Base-by-base conservation (phyloP, 371 early-diverging fungal genomes). In the Coemansia sp. region DNA sequence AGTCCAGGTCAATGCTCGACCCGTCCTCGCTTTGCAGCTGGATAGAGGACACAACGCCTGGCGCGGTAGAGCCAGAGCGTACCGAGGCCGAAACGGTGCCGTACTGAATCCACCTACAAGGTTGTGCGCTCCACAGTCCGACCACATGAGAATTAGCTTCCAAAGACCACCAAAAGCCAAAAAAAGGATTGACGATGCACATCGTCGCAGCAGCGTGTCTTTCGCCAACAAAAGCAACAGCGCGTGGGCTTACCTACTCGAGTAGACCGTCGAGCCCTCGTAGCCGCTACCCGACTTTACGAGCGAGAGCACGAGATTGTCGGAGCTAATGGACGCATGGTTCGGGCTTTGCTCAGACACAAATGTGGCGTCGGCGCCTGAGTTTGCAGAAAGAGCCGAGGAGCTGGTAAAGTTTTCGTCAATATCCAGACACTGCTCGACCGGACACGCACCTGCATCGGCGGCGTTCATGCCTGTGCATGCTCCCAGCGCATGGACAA, bases 1-100 rank as follows among this genome's bases (percentile, higher is more conserved):
- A 81, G 76, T 89, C 88, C 70, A 86, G 85, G 63, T 88, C 88
- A 49, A 90, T 87, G 69, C 88, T 88, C 57, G 88, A 85, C 41
- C 86, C 85, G 31, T 58, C 50, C 43, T 76, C 62, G 56, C 81
- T 68, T 55, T 81, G 74, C 32, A 86, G 77, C 45, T 89, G 88
- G 62, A 89, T 82, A 3, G 88, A 83, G 14, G 87, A 85, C n/a
- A 90, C 83, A 8, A 86, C 81, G 34, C 89, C 89, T 4, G 70
- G 71, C 1, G 81, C 62, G 1, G 76, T 71, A 20, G 79, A 71
- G 11, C 80, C 84, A 6, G 82, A 76, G 57, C 76, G 81, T 60
- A 88, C 68, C 16, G 76, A 67, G 10, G 85, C 86, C 5, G 78
- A 76, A 26, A 86, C 72, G 13, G 70, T 78, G 20, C 89, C 88